Evolutionary conservation across 306 rosid genomes (phyloP).

Genomic region (Morella rubra): DNA sequence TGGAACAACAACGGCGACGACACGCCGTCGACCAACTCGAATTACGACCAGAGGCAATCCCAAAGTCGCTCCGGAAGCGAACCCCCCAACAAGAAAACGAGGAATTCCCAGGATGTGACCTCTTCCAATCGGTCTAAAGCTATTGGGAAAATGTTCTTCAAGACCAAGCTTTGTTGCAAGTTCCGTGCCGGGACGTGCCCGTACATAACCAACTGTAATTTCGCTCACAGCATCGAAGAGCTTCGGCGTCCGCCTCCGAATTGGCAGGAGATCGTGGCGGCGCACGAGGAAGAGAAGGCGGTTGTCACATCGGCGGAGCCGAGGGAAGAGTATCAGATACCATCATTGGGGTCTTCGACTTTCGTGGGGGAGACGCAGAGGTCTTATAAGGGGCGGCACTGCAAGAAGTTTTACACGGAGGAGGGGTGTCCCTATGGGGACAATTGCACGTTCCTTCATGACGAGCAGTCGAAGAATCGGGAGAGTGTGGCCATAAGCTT

Average conservation of each 20-base stretch:
- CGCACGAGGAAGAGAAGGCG: constrained; percentile 78
- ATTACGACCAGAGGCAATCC: constrained; percentile 60
- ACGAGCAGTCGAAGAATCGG: constrained; percentile 85
- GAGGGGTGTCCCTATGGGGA: constrained; percentile 99
- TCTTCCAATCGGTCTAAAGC: constrained; percentile 71
- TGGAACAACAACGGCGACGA: constrained; percentile 61
- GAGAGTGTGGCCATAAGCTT: constrained; percentile 98
- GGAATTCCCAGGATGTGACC: constrained; percentile 68
- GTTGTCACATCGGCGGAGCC: constrained; percentile 44
- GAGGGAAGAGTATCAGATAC: constrained; percentile 94
- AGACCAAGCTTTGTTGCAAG: constrained; percentile 96
- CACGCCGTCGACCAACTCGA: constrained; percentile 63
- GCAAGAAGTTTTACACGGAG: constrained; percentile 95
- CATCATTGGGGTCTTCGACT: constrained; percentile 54
- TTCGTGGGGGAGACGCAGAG: constrained; percentile 62
- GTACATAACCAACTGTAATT: constrained; percentile 84
- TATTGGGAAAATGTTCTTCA: constrained; percentile 96
- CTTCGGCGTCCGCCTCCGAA: constrained; percentile 92
- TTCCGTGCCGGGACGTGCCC: constrained; percentile 92
- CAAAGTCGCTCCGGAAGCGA: constrained; percentile 75
- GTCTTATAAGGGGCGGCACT: constrained; percentile 90
- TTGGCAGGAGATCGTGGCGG: constrained; percentile 99
- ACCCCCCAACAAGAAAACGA: constrained; percentile 79
- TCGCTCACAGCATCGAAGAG: constrained; percentile 97
- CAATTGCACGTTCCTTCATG: constrained; percentile 91